Percentiles rank a stretch among this genome's conserved stretches.
Evolutionary conservation across 2,329 filamentous ascomycete species (phyloP).

Genomic region (Ilyonectria mors-panacis): DNA sequence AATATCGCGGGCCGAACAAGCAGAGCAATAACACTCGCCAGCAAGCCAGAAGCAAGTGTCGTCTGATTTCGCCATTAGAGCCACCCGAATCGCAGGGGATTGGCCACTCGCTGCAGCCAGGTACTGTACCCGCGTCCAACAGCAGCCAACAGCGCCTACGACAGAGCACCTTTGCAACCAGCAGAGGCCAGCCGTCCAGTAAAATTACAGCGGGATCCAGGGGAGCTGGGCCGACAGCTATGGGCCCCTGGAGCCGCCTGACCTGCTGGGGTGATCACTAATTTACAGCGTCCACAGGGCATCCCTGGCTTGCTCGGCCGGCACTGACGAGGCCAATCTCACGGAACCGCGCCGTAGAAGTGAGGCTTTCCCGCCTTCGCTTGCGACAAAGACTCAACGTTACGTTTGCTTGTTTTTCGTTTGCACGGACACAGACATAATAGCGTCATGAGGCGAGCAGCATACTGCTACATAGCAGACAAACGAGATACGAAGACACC

Average conservation of each 20-base stretch:
- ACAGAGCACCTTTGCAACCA: background rate
- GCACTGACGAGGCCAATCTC: conserved; percentile 15
- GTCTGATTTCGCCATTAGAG: conserved; percentile 36
- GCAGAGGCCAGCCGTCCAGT: conserved; percentile 6
- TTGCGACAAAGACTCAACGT: conserved; percentile 1
- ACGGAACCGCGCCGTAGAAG: background rate
- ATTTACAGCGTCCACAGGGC: conserved; percentile 17
- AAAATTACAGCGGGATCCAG: conserved; percentile 19
- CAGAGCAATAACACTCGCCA: background rate
- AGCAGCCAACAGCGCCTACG: background rate
- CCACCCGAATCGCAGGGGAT: conserved; percentile 19
- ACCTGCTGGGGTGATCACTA: conserved; percentile 16
- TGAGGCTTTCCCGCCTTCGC: background rate
- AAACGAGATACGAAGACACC: background rate
- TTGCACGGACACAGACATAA: background rate
- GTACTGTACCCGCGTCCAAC: conserved; percentile 5
- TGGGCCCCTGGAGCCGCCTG: conserved; percentile 19
- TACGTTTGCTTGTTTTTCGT: background rate
- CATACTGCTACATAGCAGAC: background rate
- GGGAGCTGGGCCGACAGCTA: background rate
- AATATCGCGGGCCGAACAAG: background rate
- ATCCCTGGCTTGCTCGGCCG: conserved; percentile 17
- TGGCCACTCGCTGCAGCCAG: conserved; percentile 1
- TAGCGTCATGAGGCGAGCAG: background rate
- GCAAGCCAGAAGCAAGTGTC: conserved; percentile 35